These are phyloP conservation scores for Candida ipomoeae DNA, from an alignment of 805 yeast genomes.

Conservation along the genomic window DNA sequence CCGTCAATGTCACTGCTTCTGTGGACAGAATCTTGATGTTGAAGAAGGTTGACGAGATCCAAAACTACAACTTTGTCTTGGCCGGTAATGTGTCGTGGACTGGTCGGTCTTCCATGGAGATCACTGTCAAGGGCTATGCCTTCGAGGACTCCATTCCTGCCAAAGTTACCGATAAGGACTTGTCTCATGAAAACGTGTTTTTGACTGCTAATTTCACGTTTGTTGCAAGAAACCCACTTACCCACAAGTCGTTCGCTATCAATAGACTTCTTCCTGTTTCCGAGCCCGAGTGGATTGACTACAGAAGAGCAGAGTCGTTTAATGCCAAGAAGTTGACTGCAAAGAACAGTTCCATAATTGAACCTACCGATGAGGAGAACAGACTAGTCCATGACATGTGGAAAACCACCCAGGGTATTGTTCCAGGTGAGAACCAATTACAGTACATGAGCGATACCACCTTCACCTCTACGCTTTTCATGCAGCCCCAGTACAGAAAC, in stretches of 20 bases:
- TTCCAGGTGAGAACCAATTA: conserved; percentile 28
- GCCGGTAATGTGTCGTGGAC: conserved; percentile 96
- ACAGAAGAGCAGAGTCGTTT: conserved; percentile 83
- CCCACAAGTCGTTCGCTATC: conserved; percentile 86
- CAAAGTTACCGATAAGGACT: conserved; percentile 50
- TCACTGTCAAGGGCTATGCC: conserved; percentile 83
- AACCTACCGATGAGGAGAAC: conserved; percentile 68
- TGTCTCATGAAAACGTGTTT: conserved; percentile 67
- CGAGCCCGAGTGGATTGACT: conserved; percentile 77
- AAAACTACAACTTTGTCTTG: conserved; percentile 68
- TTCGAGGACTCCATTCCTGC: conserved; percentile 53
- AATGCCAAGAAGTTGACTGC: conserved; percentile 80
- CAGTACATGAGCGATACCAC: conserved; percentile 68
- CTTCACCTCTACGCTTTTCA: conserved; percentile 72
- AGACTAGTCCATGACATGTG: conserved; percentile 74
- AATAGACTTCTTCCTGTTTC: conserved; percentile 73
- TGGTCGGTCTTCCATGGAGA: conserved; percentile 94
- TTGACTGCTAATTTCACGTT: conserved; percentile 89
- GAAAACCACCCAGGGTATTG: conserved; percentile 33
- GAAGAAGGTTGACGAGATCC: conserved; percentile 75
- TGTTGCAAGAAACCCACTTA: conserved; percentile 90
- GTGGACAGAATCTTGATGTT: conserved; percentile 89
- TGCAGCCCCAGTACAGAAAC: conserved; percentile 96
- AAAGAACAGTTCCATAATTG: conserved; percentile 53
- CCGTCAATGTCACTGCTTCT: conserved; percentile 92